Evolutionary conservation across 805 yeast species (phyloP), one percentile per base, ranked within the genome.

Genomic region (Cyberlindnera maritima): DNA sequence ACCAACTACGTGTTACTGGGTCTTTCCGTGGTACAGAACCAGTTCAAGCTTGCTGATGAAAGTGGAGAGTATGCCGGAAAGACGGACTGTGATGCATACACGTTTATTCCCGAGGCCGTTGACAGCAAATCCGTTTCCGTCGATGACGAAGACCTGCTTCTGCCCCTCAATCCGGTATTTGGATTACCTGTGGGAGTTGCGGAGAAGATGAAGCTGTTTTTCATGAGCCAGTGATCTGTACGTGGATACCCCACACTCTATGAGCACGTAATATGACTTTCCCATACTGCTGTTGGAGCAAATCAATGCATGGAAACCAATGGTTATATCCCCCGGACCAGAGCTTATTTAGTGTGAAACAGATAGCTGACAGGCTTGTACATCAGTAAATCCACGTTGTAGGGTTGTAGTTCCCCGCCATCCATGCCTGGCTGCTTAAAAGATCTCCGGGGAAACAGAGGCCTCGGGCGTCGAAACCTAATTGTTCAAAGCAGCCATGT

Each of bases 1-100:
- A 84, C 97, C 1, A 89, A 91, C 61, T 94, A 94, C 62, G 81
- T 83, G 0, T 67, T 91, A 2, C 68, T 85, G 45, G 99, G 99
- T 0, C 68, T 92, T 25, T 77, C 63, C 3, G 47, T 56, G 12
- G 53, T 46, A 1, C 65, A 61, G 35, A 55, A 52, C 31, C 45
- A 43, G 26, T 61, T 49, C 28, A 20, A 35, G 10, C 26, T 53
- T 8, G 35, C 32, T 17, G 13, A 36, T 13, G 44, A 42, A 10
- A 34, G 28, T 18, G 43, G 28, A 11, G 36, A 42, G 17, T 32
- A 48, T 10, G 25, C 45, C 2, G 40, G 33, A 11, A 13, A 28
- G 10, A 31, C 35, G 15, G 57, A 55, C 28, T 26, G 29, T 2
- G 29, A 29, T 5, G 53, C 44, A 1, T 56, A 49, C 26, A 35